phyloP scores from a whole-genome alignment of 164 flowering plant species.

The Chimonanthus praecox region DNA sequence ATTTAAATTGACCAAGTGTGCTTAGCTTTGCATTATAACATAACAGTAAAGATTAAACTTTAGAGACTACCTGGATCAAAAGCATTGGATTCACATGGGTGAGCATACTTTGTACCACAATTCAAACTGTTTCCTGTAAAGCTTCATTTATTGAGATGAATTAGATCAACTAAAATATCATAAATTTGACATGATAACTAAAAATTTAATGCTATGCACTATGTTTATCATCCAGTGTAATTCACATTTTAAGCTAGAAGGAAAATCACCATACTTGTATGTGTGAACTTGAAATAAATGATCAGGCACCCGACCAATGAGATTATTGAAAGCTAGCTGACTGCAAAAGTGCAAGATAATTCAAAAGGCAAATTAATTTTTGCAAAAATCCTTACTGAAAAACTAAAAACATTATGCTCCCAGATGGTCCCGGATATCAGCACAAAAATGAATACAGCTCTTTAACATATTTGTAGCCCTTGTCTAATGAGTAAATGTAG shows the following conservation, averaged over 20 bases:
- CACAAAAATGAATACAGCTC: background rate
- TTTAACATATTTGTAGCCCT: background rate
- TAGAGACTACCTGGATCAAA: conserved; percentile 39
- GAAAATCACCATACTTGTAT: conserved; percentile 56
- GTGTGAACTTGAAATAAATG: conserved; percentile 46
- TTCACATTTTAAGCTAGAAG: background rate
- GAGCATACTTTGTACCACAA: conserved; percentile 43
- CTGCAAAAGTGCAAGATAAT: conserved; percentile 37
- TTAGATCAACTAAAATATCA: conserved; percentile 3
- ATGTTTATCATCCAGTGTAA: background rate
- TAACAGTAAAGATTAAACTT: background rate
- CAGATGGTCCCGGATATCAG: background rate
- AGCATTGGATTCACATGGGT: conserved; percentile 43
- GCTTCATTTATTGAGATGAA: conserved; percentile 36
- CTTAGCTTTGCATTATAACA: background rate
- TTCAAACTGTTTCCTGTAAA: conserved; percentile 67
- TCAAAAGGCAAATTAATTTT: background rate
- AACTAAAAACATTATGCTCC: background rate
- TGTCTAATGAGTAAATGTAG: background rate
- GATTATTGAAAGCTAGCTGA: conserved; percentile 64
- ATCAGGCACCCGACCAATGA: conserved; percentile 65
- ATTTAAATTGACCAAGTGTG: background rate
- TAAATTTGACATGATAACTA: background rate
- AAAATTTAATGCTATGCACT: background rate
- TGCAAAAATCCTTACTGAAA: background rate